phyloP scores from a whole-genome alignment of 106 monocot species.

The Dendrobium catenatum region DNA sequence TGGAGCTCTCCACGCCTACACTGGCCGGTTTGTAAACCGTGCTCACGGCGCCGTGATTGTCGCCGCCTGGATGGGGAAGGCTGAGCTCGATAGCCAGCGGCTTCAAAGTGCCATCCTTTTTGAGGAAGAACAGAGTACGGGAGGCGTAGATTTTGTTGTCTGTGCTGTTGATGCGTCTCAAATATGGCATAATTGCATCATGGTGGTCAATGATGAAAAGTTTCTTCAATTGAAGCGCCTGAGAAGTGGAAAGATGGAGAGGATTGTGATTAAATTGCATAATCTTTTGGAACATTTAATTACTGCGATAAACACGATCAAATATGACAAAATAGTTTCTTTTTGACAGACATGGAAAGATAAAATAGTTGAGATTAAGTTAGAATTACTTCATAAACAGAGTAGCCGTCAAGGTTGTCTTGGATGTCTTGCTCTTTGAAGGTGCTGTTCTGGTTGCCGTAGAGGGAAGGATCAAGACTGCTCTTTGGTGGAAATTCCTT shows the following conservation, averaged over 20 bases:
- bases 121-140: conserved; percentile 56
- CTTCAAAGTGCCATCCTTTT: conserved; percentile 35
- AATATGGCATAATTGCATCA: conserved; percentile 48
- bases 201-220: conserved; percentile 76
- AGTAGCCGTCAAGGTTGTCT: conserved; percentile 35
- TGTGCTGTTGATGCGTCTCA: conserved; percentile 41
- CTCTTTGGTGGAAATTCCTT: conserved; percentile 73
- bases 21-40: conserved; percentile 44
- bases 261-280: neutral
- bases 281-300: no score
- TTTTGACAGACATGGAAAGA: neutral
- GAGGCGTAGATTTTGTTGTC: conserved; percentile 55
- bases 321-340: neutral
- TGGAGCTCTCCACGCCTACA: conserved; percentile 34
- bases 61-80: conserved; percentile 40
- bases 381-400: conserved; percentile 8
- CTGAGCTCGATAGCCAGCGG: conserved; percentile 80
- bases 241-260: neutral
- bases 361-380: neutral
- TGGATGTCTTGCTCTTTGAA: conserved; percentile 39
- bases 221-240: conserved; percentile 41
- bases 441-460: conserved; percentile 48
- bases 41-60: conserved; percentile 25
- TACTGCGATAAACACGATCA: no score
- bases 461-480: conserved; percentile 43